phyloP scores from a whole-genome alignment of 805 yeast genomes.

The Candida sanyiensis region DNA sequence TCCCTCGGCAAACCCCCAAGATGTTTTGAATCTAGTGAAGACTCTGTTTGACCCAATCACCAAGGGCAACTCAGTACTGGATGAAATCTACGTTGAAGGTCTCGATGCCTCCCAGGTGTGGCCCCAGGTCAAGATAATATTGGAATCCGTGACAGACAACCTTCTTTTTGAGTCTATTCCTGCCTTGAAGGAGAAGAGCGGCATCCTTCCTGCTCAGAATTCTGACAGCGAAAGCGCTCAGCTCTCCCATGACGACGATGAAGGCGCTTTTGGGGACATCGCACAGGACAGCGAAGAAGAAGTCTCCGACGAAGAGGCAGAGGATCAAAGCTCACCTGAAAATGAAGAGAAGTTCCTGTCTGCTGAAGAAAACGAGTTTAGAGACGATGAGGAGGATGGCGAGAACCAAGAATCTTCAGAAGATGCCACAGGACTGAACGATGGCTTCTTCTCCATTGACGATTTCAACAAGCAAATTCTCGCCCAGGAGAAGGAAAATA shows the following conservation, averaged over 20 bases:
- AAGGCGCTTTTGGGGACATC: slow-evolving; percentile 3
- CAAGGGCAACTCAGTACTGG: slow-evolving; percentile 49
- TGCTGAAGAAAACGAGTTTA: slow-evolving; percentile 21
- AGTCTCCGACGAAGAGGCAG: slow-evolving; percentile 18
- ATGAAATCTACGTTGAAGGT: slow-evolving; percentile 79
- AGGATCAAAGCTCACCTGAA: slow-evolving; percentile 16
- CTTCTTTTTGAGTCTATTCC: slow-evolving; percentile 54
- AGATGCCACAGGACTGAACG: slow-evolving; percentile 68
- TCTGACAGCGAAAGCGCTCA: slow-evolving; percentile 13
- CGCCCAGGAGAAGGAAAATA: slow-evolving; percentile 45
- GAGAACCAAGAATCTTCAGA: slow-evolving; percentile 38
- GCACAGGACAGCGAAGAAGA: not conserved
- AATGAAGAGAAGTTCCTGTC: slow-evolving; percentile 24
- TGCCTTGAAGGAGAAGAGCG: slow-evolving; percentile 33
- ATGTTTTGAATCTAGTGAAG: slow-evolving; percentile 19
- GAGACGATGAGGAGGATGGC: slow-evolving; percentile 24
- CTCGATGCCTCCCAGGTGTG: slow-evolving; percentile 86
- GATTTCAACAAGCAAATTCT: slow-evolving; percentile 74
- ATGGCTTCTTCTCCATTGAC: slow-evolving; percentile 78
- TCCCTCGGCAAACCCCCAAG: slow-evolving; percentile 1
- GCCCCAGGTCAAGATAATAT: slow-evolving; percentile 84
- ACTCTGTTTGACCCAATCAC: slow-evolving; percentile 24
- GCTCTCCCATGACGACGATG: slow-evolving; percentile 13
- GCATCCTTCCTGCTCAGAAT: not conserved
- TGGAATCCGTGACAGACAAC: slow-evolving; percentile 69